Evolutionary conservation across 2,329 filamentous ascomycete genomes (phyloP).

Genomic region (Aspergillus versicolor): DNA sequence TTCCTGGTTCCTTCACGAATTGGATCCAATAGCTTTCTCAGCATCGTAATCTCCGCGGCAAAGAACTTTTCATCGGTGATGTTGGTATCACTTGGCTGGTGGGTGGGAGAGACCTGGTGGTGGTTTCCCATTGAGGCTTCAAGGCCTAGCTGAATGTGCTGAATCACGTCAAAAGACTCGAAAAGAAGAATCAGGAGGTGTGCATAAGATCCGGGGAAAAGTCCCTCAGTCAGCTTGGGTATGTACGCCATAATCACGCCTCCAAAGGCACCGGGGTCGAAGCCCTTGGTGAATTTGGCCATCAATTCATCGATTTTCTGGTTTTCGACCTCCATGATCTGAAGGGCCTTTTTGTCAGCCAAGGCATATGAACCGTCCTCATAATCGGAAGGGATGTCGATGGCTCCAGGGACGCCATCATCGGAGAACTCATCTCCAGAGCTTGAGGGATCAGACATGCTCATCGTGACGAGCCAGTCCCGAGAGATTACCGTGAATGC

Average conservation of each 20-base stretch:
- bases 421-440: background rate
- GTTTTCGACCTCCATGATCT: constrained; percentile 13
- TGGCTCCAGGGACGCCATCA: background rate
- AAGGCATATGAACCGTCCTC: background rate
- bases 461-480: background rate
- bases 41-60: constrained; percentile 20
- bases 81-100: constrained; percentile 1
- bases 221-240: constrained; percentile 4
- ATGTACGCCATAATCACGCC: constrained; percentile 12
- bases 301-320: constrained; percentile 16
- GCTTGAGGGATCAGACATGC: background rate
- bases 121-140: constrained; percentile 61
- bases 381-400: constrained; percentile 15
- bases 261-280: constrained; percentile 19
- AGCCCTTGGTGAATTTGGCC: constrained; percentile 20
- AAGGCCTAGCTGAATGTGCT: constrained; percentile 64
- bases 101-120: constrained; percentile 5
- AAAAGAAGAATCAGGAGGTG: constrained; percentile 26
- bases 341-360: constrained; percentile 13
- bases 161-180: constrained; percentile 55
- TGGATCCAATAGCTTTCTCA: constrained; percentile 23
- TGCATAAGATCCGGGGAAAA: constrained; percentile 23
- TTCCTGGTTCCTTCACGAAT: constrained; percentile 17
- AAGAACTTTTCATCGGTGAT: constrained; percentile 21
- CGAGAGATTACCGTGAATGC: background rate